phyloP scores from a whole-genome alignment of 768 basidiomycete genomes.

The Rhizopogon salebrosus region DNA sequence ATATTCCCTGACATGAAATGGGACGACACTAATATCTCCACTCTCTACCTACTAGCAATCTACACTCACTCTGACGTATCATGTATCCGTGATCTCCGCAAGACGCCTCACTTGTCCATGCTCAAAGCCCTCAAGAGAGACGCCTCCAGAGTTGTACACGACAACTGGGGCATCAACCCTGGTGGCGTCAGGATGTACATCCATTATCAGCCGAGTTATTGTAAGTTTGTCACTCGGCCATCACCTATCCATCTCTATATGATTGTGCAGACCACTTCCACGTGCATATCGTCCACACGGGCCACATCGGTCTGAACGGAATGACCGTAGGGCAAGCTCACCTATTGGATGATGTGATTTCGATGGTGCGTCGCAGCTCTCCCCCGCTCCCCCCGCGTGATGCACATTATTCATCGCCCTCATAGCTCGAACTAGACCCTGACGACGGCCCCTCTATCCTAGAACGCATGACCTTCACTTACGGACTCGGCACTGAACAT shows the following conservation, averaged over 20 bases:
- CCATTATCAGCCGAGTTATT: conserved; percentile 96
- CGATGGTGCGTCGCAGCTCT: conserved; percentile 47
- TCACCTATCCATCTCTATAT: background rate
- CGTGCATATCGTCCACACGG: conserved; percentile 83
- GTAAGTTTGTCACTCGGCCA: conserved; percentile 39
- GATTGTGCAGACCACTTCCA: conserved; percentile 80
- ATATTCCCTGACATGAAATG: conserved; percentile 97
- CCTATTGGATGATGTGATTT: conserved; percentile 87
- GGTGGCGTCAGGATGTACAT: conserved; percentile 75
- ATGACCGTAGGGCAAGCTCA: conserved; percentile 90
- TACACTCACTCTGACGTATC: conserved; percentile 55
- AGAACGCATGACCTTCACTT: conserved; percentile 72
- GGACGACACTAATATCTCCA: conserved; percentile 69
- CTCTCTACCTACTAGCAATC: conserved; percentile 85
- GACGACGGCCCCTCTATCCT: conserved; percentile 48
- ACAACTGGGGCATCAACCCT: conserved; percentile 59
- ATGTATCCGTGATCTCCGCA: conserved; percentile 68
- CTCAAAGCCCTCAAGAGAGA: conserved; percentile 59
- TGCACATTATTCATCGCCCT: background rate
- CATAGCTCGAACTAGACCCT: conserved; percentile 1
- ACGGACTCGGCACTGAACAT: conserved; percentile 79
- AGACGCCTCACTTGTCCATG: conserved; percentile 53
- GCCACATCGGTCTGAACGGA: conserved; percentile 51
- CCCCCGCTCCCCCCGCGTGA: too few species aligned
- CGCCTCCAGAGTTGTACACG: conserved; percentile 45